A percentile compares a stretch with the other conserved stretches of the same genome.
Evolutionary conservation across 805 yeast genomes (phyloP).

Genomic region (Kodamaea hsintzibuensis): DNA sequence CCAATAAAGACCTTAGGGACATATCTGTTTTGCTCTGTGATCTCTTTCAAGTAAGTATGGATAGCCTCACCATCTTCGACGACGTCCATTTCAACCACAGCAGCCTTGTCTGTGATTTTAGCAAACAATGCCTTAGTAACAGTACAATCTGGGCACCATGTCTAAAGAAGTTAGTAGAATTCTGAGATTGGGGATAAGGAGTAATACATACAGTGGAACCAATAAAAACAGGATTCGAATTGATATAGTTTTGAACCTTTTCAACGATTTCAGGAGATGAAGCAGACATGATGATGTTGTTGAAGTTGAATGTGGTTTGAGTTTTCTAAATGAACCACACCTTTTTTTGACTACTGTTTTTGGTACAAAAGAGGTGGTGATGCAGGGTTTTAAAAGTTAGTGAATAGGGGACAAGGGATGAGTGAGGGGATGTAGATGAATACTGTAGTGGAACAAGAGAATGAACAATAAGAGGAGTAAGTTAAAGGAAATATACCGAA

Average conservation of each 20-base stretch:
- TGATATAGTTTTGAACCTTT: slow-evolving; percentile 2
- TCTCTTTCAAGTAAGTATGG: slow-evolving; percentile 3
- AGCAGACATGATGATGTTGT: neutral
- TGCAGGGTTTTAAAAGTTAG: neutral
- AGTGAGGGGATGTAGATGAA: too few species aligned
- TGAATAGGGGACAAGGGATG: neutral
- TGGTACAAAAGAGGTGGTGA: neutral
- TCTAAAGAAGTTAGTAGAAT: neutral
- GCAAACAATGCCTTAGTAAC: slow-evolving; percentile 3
- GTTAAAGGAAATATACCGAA: too few species aligned
- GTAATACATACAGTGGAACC: slow-evolving; percentile 5
- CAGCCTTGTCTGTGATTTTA: slow-evolving; percentile 2
- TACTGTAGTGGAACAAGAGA: too few species aligned
- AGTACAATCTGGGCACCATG: slow-evolving; percentile 6
- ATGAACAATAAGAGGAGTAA: too few species aligned
- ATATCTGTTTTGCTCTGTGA: slow-evolving; percentile 5
- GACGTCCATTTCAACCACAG: neutral
- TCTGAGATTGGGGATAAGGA: neutral
- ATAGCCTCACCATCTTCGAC: slow-evolving; percentile 1
- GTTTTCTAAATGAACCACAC: neutral
- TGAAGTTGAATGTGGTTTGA: neutral
- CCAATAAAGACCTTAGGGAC: slow-evolving; percentile 6
- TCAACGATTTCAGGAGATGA: slow-evolving; percentile 2
- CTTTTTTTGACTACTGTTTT: neutral
- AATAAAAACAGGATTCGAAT: slow-evolving; percentile 1